Percentiles rank a stretch among this genome's conserved stretches.
These are phyloP conservation scores for Tympanopsis confertula DNA, from an alignment of 2,329 filamentous ascomycete genomes.

Conservation along the genomic window DNA sequence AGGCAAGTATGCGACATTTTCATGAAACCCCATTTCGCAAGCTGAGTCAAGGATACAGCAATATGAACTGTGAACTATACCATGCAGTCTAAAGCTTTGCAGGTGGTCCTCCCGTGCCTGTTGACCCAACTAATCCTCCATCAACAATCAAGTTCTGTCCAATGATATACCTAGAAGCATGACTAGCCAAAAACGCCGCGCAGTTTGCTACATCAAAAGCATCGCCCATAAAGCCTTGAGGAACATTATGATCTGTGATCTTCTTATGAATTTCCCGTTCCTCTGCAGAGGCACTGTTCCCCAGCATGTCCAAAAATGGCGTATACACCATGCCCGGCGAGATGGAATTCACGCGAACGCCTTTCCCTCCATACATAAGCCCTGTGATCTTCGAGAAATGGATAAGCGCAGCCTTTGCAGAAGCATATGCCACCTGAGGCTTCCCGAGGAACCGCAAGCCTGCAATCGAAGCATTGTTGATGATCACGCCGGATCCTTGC, in stretches of 20 bases:
- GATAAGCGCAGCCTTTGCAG: constrained; percentile 25
- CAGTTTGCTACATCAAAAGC: constrained; percentile 37
- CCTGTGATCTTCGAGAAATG: constrained; percentile 23
- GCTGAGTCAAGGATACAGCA: too few species aligned
- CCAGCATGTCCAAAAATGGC: constrained; percentile 24
- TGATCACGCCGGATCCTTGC: constrained; percentile 19
- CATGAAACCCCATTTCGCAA: too few species aligned
- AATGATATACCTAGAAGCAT: constrained; percentile 40
- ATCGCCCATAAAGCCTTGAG: constrained; percentile 36
- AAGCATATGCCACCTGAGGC: constrained; percentile 31
- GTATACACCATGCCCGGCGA: constrained; percentile 34
- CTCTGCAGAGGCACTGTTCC: constrained; percentile 23
- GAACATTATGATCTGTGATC: constrained; percentile 34
- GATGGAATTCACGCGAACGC: constrained; percentile 30
- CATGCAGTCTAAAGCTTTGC: too few species aligned
- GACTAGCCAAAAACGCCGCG: constrained; percentile 36
- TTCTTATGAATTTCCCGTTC: constrained; percentile 30
- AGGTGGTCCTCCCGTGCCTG: constrained; percentile 13
- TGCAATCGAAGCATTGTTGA: constrained; percentile 28
- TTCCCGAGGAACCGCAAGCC: constrained; percentile 34
- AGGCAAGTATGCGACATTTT: too few species aligned
- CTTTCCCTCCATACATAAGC: constrained; percentile 25
- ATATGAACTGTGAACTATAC: too few species aligned
- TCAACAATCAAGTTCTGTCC: constrained; percentile 27
- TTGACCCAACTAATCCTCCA: constrained; percentile 13